Percentiles rank a stretch among this genome's conserved stretches.
These are phyloP conservation scores for Rhodotorula kratochvilovae DNA, from an alignment of 768 basidiomycete species.

Conservation along the genomic window DNA sequence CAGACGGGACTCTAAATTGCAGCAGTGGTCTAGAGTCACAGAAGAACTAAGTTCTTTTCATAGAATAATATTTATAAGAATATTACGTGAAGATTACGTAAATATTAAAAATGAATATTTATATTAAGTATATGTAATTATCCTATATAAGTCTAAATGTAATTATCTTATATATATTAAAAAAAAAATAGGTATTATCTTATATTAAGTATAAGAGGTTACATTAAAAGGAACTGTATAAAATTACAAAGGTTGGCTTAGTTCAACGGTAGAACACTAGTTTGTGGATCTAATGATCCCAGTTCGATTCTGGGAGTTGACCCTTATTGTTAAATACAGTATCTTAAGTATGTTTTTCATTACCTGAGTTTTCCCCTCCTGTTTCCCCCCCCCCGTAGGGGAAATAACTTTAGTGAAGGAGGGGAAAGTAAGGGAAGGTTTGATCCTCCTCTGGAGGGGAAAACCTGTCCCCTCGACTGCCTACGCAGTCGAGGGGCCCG, in stretches of 20 bases:
- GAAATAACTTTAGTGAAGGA: too few species aligned
- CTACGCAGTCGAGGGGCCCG: too few species aligned
- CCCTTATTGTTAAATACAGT: constrained; percentile 3
- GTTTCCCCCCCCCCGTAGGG: too few species aligned
- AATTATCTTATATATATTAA: too few species aligned
- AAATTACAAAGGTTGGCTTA: constrained; percentile 26
- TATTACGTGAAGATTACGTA: not conserved
- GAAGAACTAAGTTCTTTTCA: constrained; percentile 6
- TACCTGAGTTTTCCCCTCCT: too few species aligned
- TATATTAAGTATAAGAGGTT: not conserved
- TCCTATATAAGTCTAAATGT: not conserved
- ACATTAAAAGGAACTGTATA: not conserved
- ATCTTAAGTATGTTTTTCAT: not conserved
- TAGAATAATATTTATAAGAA: not conserved
- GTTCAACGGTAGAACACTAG: constrained; percentile 32
- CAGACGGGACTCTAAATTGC: constrained; percentile 18
- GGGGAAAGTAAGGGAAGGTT: too few species aligned
- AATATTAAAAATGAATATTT: not conserved
- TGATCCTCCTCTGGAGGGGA: too few species aligned
- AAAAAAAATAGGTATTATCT: not conserved
- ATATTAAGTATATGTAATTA: not conserved
- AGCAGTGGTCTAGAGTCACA: constrained; percentile 9
- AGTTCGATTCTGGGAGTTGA: constrained; percentile 32
- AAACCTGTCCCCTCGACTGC: too few species aligned
- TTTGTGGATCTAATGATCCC: constrained; percentile 26